These are phyloP conservation scores for Colletotrichum orchidophilum DNA, from an alignment of 2,329 filamentous ascomycete species.

Conservation along the genomic window DNA sequence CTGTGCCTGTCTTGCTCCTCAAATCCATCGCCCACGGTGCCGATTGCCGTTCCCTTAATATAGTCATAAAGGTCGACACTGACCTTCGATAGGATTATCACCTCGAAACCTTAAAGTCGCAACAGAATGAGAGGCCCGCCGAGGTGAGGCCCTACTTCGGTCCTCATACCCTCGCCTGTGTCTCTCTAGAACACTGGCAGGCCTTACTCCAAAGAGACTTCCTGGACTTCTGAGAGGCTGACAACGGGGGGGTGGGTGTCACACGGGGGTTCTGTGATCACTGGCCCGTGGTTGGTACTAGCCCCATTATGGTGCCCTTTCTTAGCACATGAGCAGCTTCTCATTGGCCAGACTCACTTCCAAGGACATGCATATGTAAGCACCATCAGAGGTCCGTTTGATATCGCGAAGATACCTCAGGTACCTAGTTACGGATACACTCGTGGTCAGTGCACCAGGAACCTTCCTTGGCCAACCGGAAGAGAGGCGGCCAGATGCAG, in stretches of 20 bases:
- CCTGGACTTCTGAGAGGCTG: constrained; percentile 20
- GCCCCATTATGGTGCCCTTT: constrained; percentile 9
- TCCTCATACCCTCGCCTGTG: neutral
- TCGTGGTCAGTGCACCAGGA: neutral
- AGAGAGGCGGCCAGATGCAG: neutral
- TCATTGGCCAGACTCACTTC: neutral
- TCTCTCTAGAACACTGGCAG: neutral
- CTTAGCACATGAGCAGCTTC: neutral
- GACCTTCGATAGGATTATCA: too few species aligned
- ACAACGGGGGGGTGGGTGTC: constrained; percentile 7
- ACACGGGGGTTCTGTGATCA: constrained; percentile 2
- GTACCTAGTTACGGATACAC: neutral
- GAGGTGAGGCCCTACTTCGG: neutral
- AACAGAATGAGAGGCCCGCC: neutral
- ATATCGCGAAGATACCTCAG: neutral
- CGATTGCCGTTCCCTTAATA: neutral
- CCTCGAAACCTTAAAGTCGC: constrained; percentile 2
- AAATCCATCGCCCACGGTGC: neutral
- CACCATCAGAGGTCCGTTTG: neutral
- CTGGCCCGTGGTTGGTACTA: constrained; percentile 18
- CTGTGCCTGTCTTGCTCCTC: neutral
- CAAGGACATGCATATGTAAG: constrained; percentile 15
- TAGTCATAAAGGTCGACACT: neutral
- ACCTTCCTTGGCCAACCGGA: neutral
- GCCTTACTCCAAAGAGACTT: neutral